These are phyloP conservation scores for Lactarius sanguifluus DNA, from an alignment of 768 basidiomycete species.

Conservation along the genomic window DNA sequence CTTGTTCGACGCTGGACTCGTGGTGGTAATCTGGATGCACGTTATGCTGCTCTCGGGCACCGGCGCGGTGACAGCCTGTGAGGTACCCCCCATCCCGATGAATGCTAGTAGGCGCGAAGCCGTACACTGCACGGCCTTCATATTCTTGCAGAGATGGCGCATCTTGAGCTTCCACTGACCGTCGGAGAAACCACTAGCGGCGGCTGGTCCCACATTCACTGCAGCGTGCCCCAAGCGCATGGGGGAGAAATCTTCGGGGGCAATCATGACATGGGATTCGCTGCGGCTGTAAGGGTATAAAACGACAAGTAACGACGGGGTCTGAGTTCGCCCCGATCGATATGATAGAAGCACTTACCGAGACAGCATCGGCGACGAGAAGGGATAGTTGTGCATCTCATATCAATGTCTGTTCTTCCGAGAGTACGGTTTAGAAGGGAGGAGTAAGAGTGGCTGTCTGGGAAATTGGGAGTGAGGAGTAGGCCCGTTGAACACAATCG, in stretches of 20 bases:
- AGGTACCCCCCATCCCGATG: constrained; percentile 16
- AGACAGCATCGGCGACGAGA: constrained; percentile 17
- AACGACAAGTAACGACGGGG: not conserved
- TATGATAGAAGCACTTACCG: constrained; percentile 16
- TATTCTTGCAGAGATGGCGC: constrained; percentile 26
- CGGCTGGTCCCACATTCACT: not conserved
- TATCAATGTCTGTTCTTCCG: too few relatives aligned
- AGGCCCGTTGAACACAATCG: too few relatives aligned
- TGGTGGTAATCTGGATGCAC: constrained; percentile 6
- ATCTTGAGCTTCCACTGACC: constrained; percentile 20
- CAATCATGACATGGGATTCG: constrained; percentile 20
- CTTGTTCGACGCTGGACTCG: not conserved
- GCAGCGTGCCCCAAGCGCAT: constrained; percentile 21
- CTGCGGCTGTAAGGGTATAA: constrained; percentile 6
- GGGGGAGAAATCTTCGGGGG: constrained; percentile 18
- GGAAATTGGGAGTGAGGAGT: too few relatives aligned
- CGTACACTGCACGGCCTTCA: constrained; percentile 19
- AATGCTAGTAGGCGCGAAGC: constrained; percentile 14
- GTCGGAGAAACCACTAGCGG: not conserved
- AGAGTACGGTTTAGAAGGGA: too few relatives aligned
- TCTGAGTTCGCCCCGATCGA: not conserved
- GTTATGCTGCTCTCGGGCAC: constrained; percentile 3
- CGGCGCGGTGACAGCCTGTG: constrained; percentile 3
- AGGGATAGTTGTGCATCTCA: not conserved
- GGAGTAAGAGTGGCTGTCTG: too few relatives aligned